Percentiles rank a stretch among this genome's conserved stretches.
These are phyloP conservation scores for Penicillium capsulatum DNA, from an alignment of 2,329 filamentous ascomycete genomes.

Conservation along the genomic window DNA sequence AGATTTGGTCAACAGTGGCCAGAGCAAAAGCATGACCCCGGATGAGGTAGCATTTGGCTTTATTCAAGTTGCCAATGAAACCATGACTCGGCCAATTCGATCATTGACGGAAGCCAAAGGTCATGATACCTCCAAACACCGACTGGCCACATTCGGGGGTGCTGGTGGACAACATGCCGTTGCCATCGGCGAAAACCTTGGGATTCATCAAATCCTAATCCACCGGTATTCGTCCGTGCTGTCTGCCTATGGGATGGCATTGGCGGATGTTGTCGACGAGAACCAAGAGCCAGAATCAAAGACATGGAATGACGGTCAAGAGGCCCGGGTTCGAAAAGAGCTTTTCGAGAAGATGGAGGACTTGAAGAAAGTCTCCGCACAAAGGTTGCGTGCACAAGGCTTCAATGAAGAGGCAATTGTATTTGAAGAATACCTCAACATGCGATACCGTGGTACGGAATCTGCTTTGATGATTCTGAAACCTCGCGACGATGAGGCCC, in stretches of 20 bases:
- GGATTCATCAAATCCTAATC: slow-evolving; percentile 75
- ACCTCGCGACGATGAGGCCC: slow-evolving; percentile 19
- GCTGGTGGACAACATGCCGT: slow-evolving; percentile 88
- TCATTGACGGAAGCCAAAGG: slow-evolving; percentile 88
- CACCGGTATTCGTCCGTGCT: slow-evolving; percentile 85
- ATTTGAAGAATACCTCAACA: slow-evolving; percentile 91
- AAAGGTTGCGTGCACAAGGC: slow-evolving; percentile 68
- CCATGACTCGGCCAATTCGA: slow-evolving; percentile 83
- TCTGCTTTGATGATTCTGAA: slow-evolving; percentile 36
- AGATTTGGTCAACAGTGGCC: slow-evolving; percentile 45
- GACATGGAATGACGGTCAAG: slow-evolving; percentile 50
- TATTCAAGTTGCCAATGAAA: slow-evolving; percentile 83
- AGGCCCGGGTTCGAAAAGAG: slow-evolving; percentile 53
- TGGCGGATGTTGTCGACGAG: slow-evolving; percentile 74
- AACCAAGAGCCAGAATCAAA: slow-evolving; percentile 65
- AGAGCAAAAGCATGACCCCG: slow-evolving; percentile 53
- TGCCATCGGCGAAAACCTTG: slow-evolving; percentile 78
- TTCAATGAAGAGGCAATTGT: slow-evolving; percentile 70
- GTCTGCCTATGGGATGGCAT: slow-evolving; percentile 85
- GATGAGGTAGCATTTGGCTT: slow-evolving; percentile 89
- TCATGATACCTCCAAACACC: slow-evolving; percentile 79
- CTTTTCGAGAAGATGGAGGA: slow-evolving; percentile 72
- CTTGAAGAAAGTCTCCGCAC: slow-evolving; percentile 69
- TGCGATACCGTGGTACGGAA: slow-evolving; percentile 45
- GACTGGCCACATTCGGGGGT: slow-evolving; percentile 81